Base-by-base conservation (phyloP, 306 rosid species). In the Elaeagnus macrophylla region DNA sequence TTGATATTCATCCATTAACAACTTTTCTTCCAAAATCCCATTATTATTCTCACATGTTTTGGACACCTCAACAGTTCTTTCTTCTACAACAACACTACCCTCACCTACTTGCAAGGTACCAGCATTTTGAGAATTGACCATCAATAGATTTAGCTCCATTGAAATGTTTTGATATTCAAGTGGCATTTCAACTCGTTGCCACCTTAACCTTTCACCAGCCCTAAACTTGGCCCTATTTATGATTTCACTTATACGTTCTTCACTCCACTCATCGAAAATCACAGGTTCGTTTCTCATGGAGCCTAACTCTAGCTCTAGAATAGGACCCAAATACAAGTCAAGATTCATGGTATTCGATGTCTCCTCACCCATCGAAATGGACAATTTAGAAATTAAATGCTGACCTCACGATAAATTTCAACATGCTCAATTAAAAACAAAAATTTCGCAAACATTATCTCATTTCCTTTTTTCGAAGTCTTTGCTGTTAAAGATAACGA, bases 271-370 rank as follows among this genome's bases (percentile, higher is more conserved):
- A 19, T 81, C 89, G 69, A 84, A 67, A 76, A 67, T 77, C 68
- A 77, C 69, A 36, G 72, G 73, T 35, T 76, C 87, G 59, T 51
- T 79, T 2, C 54, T 48, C 13, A 66, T 37, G 16, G 76, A 43
- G 40, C 67, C 76, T 7, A 57, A 59, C 14, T 54, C 63, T 11
- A 77, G 87, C 64, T 83, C 96, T 1, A 87, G 96, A 64, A 56
- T 72, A 25, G 99, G 95, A 74, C 85, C 85, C 81, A 87, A 83
- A 70, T 93, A 87, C 88, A 88, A 77, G 81, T 93, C 96, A 64
- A 88, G 96, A 79, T 88, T 93, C 96, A 87, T 87, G 19, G 88
- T 72, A 54, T 82, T 84, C 12, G 89, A 80, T 55, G 62, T 68
- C 75, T 84, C 95, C 18, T 87, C 99, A 61, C 61, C 95, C 99